phyloP scores from a whole-genome alignment of 2,329 filamentous ascomycete genomes.

The Colletotrichum sp. region DNA sequence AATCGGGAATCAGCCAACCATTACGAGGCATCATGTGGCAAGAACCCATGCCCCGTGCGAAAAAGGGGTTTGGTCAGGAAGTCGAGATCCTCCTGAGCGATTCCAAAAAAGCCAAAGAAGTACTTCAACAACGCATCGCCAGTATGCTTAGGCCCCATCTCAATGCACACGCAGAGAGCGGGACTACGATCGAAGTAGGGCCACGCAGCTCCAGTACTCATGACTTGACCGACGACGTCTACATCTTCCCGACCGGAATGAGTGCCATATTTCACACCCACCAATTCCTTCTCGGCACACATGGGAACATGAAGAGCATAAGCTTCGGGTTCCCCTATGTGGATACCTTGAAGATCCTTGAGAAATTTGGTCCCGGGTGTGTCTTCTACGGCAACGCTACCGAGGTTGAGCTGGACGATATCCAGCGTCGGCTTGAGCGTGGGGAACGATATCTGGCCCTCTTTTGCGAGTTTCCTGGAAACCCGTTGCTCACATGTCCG shows the following conservation, averaged over 20 bases:
- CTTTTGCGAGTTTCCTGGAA: slow-evolving; percentile 95
- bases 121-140: slow-evolving; percentile 82
- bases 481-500: slow-evolving; percentile 85
- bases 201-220: neutral
- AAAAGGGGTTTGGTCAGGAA: neutral
- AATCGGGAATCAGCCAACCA: neutral
- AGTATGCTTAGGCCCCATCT: slow-evolving; percentile 54
- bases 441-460: slow-evolving; percentile 83
- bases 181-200: neutral
- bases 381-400: slow-evolving; percentile 86
- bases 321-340: slow-evolving; percentile 96
- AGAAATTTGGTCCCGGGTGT: slow-evolving; percentile 92
- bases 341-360: slow-evolving; percentile 90
- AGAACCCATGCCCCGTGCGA: neutral
- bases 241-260: slow-evolving; percentile 89
- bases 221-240: slow-evolving; percentile 71
- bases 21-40: too few relatives aligned
- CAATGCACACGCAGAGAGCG: neutral
- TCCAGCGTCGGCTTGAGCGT: slow-evolving; percentile 71
- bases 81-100: neutral
- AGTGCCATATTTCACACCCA: slow-evolving; percentile 92
- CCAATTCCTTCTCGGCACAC: slow-evolving; percentile 69
- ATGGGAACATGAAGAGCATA: slow-evolving; percentile 74
- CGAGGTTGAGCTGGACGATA: slow-evolving; percentile 78
- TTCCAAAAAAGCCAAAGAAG: slow-evolving; percentile 52